Percentiles rank a stretch among this genome's conserved stretches.
phyloP scores from a whole-genome alignment of 805 yeast species.

The Grigorovia transvaalensis region DNA sequence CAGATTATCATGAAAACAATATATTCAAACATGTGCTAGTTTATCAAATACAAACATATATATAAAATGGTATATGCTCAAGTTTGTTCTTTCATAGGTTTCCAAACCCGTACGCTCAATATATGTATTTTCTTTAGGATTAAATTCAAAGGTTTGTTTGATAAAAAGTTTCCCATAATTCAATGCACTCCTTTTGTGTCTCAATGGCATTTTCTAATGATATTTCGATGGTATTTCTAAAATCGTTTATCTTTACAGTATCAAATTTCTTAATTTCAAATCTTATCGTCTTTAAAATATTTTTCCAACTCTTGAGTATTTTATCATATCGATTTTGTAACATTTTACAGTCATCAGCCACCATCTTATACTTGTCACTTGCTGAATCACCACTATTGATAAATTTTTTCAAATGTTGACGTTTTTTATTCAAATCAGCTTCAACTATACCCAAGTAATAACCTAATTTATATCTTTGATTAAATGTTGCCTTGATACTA shows the following conservation, averaged over 20 bases:
- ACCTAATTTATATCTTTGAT: conserved; percentile 56
- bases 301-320: conserved; percentile 52
- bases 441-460: conserved; percentile 39
- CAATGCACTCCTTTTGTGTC: conserved; percentile 84
- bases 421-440: conserved; percentile 37
- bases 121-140: no score
- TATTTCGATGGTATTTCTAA: conserved; percentile 81
- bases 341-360: conserved; percentile 49
- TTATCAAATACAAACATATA: no score
- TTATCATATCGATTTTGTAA: conserved; percentile 43
- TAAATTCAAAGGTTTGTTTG: conserved; percentile 31
- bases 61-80: no score
- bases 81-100: no score
- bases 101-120: background rate
- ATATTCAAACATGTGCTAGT: background rate
- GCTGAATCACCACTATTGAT: conserved; percentile 25
- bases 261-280: conserved; percentile 60
- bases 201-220: conserved; percentile 86
- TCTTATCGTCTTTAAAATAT: conserved; percentile 55
- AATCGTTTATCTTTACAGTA: conserved; percentile 65
- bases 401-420: conserved; percentile 36
- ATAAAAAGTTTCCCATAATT: conserved; percentile 82
- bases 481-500: conserved; percentile 62
- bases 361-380: conserved; percentile 47
- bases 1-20: background rate